Conservation (phyloP, 179 eudicot genomes). For the Patellifolia procumbens region DNA sequence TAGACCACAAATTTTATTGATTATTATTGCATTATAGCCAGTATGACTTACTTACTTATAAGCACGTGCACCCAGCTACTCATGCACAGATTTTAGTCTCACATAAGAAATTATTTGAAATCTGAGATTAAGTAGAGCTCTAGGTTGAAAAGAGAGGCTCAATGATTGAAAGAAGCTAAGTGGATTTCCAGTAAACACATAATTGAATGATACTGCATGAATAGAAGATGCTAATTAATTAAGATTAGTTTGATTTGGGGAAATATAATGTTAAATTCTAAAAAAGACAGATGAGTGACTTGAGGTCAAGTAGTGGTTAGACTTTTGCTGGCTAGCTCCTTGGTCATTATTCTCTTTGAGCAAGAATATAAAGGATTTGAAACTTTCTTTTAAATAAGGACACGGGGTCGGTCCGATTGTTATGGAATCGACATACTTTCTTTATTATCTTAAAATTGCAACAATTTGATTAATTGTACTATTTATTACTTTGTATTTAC, state of each 20-base stretch:
- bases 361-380: too few relatives aligned
- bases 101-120: background rate
- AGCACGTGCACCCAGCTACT: constrained; percentile 27
- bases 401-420: too few relatives aligned
- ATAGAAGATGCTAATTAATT: background rate
- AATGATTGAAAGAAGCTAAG: constrained; percentile 28
- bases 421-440: too few relatives aligned
- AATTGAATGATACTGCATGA: background rate
- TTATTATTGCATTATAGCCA: background rate
- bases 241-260: background rate
- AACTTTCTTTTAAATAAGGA: too few relatives aligned
- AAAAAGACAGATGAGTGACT: constrained; percentile 9
- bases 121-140: background rate
- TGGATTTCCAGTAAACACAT: constrained; percentile 16
- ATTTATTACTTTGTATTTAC: too few relatives aligned
- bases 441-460: too few relatives aligned
- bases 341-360: too few relatives aligned
- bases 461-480: too few relatives aligned
- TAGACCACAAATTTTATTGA: too few relatives aligned
- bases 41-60: constrained; percentile 3
- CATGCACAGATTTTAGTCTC: constrained; percentile 2
- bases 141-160: constrained; percentile 20
- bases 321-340: constrained; percentile 9
- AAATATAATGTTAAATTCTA: background rate
- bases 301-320: constrained; percentile 15